phyloP scores from a whole-genome alignment of 768 basidiomycete genomes.

The Boletales sp. region DNA sequence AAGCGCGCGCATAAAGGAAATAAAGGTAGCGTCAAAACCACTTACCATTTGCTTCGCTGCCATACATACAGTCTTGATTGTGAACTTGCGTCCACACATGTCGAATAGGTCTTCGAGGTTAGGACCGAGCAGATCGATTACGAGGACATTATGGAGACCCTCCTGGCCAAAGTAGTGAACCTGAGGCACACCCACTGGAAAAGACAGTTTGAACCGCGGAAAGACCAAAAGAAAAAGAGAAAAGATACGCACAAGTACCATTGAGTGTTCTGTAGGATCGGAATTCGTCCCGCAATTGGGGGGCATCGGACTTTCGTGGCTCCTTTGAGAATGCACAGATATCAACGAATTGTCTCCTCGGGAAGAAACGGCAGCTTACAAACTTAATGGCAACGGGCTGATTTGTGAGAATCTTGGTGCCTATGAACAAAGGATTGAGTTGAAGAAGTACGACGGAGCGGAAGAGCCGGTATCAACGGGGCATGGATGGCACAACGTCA shows the following conservation, averaged over 20 bases:
- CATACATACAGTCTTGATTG: slow-evolving; percentile 98
- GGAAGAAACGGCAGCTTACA: slow-evolving; percentile 45
- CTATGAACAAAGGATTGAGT: slow-evolving; percentile 39
- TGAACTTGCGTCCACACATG: slow-evolving; percentile 98
- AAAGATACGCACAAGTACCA: slow-evolving; percentile 66
- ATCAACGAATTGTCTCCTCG: slow-evolving; percentile 13
- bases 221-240: not conserved
- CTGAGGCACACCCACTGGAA: slow-evolving; percentile 89
- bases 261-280: slow-evolving; percentile 94
- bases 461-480: slow-evolving; percentile 1
- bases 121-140: slow-evolving; percentile 94
- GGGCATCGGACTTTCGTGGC: slow-evolving; percentile 96
- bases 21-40: not conserved
- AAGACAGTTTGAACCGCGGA: slow-evolving; percentile 11
- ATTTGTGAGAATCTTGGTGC: slow-evolving; percentile 79
- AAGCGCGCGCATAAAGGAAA: not conserved
- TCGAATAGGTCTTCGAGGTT: slow-evolving; percentile 98
- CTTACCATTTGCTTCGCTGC: slow-evolving; percentile 98
- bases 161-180: slow-evolving; percentile 99
- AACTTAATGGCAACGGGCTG: slow-evolving; percentile 97
- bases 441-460: not conserved
- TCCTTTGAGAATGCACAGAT: slow-evolving; percentile 48
- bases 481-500: slow-evolving; percentile 5
- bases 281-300: slow-evolving; percentile 96
- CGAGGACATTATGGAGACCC: slow-evolving; percentile 93